Evolutionary conservation across 2,329 filamentous ascomycete species (phyloP), one percentile per base, ranked within the genome.

Genomic region (Xylariaceae sp.): DNA sequence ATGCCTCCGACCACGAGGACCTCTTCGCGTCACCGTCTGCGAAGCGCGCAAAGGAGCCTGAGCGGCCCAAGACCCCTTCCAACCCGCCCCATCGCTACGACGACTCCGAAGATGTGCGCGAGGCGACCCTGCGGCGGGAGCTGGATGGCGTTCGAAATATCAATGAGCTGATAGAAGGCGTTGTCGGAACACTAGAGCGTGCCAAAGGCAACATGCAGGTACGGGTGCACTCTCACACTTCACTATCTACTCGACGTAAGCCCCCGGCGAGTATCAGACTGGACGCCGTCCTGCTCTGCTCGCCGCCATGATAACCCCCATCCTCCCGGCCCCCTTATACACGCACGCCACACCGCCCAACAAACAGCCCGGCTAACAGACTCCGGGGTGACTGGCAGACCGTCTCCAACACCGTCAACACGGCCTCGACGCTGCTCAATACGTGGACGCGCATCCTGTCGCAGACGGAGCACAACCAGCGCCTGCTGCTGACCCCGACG

Each of bases 381-480:
- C 35, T 14, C 13, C 31, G 3, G n/a, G 7, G 39, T 5, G n/a
- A n/a, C n/a, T n/a, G n/a, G n/a, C 32, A 85, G 83, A 93, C 83
- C 16, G 89, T 96, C 22, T 83, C 83, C 34, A 74, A 75, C 41
- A 95, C 92, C 3, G 88, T 96, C 26, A 74, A 75, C 45, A 90
- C 89, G 35, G 88, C 92, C 3, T 93, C 89, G 11, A 84, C 83
- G 1, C 74, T 98, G 11, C 77, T 98, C 19, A 88, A 93, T 50
- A 94, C 89, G 12, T 98, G 90, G 90, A 94, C 88, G 7, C 80
- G 88, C 33, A 95, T 98, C 45, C 75, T 98, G 10, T 92, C 87
- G 5, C 92, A 98, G 60, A 95, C 92, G 4, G 92, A 98, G 61
- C 92, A 98, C 61, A 96, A 94, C 55, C 89, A 96, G 58, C 80